Conservation (phyloP, 1,284 basidiomycete genomes). For the Cutaneotrichosporon sp. region DNA sequence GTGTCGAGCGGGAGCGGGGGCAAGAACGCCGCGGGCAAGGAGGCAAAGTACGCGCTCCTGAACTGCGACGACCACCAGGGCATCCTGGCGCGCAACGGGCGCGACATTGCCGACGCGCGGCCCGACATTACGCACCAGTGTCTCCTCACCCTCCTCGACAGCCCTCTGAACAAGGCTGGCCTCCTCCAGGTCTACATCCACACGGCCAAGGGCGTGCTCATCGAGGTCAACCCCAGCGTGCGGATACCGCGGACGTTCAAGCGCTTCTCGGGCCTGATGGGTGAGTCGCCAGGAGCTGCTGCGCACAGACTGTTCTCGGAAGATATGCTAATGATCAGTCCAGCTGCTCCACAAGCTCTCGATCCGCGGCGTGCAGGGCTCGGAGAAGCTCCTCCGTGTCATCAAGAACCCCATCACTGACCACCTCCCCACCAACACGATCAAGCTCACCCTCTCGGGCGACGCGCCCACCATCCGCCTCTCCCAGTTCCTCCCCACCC, state of each 20-base stretch:
- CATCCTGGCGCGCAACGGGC: conserved; percentile 93
- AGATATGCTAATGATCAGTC: conserved; percentile 59
- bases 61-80: conserved; percentile 99
- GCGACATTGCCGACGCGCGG: conserved; percentile 96
- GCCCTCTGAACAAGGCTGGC: conserved; percentile 96
- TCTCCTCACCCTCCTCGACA: conserved; percentile 93
- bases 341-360: conserved; percentile 96
- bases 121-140: conserved; percentile 99
- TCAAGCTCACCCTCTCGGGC: conserved; percentile 92
- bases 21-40: conserved; percentile 59
- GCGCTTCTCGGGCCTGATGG: conserved; percentile 97
- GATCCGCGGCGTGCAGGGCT: conserved; percentile 93
- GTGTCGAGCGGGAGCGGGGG: conserved; percentile 63
- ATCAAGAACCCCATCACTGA: conserved; percentile 98
- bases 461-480: conserved; percentile 84
- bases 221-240: conserved; percentile 98
- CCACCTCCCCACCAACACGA: conserved; percentile 91
- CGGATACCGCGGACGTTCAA: conserved; percentile 98
- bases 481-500: conserved; percentile 75
- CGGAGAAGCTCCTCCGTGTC: conserved; percentile 94
- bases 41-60: conserved; percentile 93
- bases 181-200: conserved; percentile 98
- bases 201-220: conserved; percentile 93
- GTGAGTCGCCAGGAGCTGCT: conserved; percentile 59
- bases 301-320: not conserved